Conservation (phyloP, 129 eudicot genomes). For the Calendula officinalis region DNA sequence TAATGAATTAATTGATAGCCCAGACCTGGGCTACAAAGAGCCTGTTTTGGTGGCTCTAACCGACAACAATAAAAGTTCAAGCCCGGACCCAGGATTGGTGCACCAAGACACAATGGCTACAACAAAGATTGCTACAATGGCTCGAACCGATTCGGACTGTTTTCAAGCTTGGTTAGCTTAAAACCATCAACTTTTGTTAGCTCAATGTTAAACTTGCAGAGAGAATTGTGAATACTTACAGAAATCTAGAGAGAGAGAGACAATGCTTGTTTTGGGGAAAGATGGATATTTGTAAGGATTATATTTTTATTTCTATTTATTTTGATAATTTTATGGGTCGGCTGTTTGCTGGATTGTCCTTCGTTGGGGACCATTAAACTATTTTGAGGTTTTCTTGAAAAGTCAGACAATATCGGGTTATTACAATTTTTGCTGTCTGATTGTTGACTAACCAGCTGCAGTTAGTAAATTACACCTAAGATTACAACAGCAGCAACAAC, state of each 20-base stretch:
- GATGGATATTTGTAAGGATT: slow-evolving; percentile 25
- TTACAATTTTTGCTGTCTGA: slow-evolving; percentile 8
- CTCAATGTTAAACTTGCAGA: neutral
- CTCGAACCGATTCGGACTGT: neutral
- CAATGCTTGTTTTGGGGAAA: neutral
- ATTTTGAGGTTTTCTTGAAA: slow-evolving; percentile 19
- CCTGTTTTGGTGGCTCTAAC: neutral
- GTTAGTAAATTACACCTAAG: neutral
- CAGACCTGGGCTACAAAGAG: neutral
- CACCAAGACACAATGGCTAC: slow-evolving; percentile 12
- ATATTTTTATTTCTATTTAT: neutral
- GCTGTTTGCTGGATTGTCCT: slow-evolving; percentile 9
- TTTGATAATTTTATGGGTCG: slow-evolving; percentile 2
- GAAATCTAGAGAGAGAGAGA: neutral
- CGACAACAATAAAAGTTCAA: slow-evolving; percentile 13
- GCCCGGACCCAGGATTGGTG: neutral
- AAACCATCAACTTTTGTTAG: neutral
- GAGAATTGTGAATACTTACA: neutral
- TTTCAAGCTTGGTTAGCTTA: slow-evolving; percentile 3
- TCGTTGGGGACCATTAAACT: neutral
- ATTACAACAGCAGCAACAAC: neutral
- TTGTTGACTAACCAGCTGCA: neutral
- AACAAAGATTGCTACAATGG: neutral
- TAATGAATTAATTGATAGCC: neutral
- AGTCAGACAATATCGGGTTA: neutral